These are phyloP conservation scores for Salix brachista DNA, from an alignment of 345 rosid species.

Conservation along the genomic window DNA sequence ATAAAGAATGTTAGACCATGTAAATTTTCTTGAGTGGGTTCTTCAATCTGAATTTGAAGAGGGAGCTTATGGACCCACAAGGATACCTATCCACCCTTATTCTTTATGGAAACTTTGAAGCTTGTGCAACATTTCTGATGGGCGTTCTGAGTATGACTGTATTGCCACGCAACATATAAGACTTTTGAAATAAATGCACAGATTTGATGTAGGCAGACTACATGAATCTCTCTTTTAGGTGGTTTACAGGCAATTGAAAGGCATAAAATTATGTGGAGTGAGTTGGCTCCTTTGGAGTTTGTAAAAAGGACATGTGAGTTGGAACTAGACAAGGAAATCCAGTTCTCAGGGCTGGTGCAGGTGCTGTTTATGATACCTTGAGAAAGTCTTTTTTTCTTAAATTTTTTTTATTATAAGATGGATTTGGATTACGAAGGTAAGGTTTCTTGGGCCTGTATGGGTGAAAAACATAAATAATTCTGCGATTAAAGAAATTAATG, in stretches of 20 bases:
- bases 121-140: not conserved
- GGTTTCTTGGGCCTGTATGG: not conserved
- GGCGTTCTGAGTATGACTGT: not conserved
- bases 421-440: too few species aligned
- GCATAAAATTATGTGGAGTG: not conserved
- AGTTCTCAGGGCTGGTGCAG: not conserved
- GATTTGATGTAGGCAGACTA: not conserved
- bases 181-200: not conserved
- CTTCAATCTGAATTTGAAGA: not conserved
- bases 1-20: not conserved
- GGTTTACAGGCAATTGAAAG: not conserved
- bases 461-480: not conserved
- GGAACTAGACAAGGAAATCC: not conserved
- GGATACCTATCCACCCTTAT: not conserved
- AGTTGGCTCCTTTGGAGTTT: too few species aligned
- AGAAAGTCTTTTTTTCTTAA: too few species aligned
- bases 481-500: too few species aligned
- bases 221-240: too few species aligned
- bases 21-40: not conserved
- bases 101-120: not conserved
- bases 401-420: not conserved
- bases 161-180: not conserved
- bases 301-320: not conserved
- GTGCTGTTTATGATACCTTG: not conserved
- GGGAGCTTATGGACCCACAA: not conserved